A percentile compares a stretch with the other conserved stretches of the same genome.
phyloP scores from a whole-genome alignment of 148 eudicot genomes.

The Oxyria digyna region DNA sequence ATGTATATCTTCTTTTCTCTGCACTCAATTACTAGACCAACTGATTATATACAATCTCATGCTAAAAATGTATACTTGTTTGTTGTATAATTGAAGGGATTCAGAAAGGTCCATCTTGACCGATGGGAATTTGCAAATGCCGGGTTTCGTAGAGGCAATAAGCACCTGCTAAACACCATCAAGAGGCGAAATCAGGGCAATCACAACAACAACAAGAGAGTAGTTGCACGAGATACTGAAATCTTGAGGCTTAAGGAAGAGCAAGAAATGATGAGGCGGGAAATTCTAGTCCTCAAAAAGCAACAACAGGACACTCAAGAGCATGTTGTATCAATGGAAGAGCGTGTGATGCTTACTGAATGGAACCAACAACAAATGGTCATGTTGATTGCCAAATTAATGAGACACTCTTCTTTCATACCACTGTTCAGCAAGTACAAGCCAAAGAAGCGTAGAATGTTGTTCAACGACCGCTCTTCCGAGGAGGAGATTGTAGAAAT shows the following conservation, averaged over 20 bases:
- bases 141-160: constrained; percentile 53
- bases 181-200: constrained; percentile 33
- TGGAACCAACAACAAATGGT: constrained; percentile 36
- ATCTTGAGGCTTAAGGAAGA: constrained; percentile 38
- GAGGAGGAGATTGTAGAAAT: constrained; percentile 17
- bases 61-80: too few species aligned
- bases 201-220: constrained; percentile 2
- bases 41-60: too few species aligned
- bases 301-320: constrained; percentile 32
- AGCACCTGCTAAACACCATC: constrained; percentile 46
- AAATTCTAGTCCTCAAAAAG: constrained; percentile 36
- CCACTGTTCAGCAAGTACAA: constrained; percentile 24
- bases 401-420: constrained; percentile 15
- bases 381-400: constrained; percentile 39
- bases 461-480: neutral
- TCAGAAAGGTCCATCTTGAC: constrained; percentile 57
- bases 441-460: constrained; percentile 36
- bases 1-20: constrained; percentile 18
- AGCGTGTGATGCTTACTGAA: constrained; percentile 26
- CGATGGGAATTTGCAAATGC: constrained; percentile 52
- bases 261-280: constrained; percentile 24
- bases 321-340: constrained; percentile 29
- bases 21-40: too few species aligned
- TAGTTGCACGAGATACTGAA: constrained; percentile 21
- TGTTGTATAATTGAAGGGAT: constrained; percentile 29